A percentile compares a stretch with the other conserved stretches of the same genome.
Conservation (phyloP, 2,329 filamentous ascomycete species). For the Paecilomyces fulvus region DNA sequence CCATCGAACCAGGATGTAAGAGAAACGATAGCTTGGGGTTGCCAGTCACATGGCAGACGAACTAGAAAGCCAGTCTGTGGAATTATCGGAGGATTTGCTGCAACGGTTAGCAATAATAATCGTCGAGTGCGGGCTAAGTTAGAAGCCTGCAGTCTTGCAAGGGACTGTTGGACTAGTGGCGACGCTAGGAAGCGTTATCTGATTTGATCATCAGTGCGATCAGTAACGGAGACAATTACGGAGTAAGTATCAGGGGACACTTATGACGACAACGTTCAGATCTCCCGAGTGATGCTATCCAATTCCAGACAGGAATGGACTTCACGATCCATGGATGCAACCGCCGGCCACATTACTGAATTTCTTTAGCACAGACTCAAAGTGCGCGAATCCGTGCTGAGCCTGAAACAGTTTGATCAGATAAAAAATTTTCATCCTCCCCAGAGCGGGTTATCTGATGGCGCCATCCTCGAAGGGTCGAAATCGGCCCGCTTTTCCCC, state of each 20-base stretch:
- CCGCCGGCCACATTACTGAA: no score
- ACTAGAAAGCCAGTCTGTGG: not conserved
- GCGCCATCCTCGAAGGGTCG: constrained; percentile 6
- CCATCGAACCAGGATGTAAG: not conserved
- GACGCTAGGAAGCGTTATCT: not conserved
- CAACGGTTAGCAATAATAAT: not conserved
- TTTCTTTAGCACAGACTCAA: no score
- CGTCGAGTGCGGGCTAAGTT: not conserved
- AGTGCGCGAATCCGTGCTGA: not conserved
- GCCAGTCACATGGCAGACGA: not conserved
- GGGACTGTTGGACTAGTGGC: not conserved
- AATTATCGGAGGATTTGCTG: not conserved
- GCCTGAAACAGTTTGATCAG: constrained; percentile 5
- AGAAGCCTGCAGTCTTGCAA: not conserved
- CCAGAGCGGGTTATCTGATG: constrained; percentile 11
- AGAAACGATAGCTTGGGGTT: not conserved
- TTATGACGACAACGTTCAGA: not conserved
- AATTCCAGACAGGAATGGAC: not conserved
- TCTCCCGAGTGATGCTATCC: not conserved
- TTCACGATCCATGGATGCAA: not conserved
- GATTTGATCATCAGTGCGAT: not conserved
- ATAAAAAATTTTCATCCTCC: constrained; percentile 8
- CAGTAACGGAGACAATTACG: not conserved
- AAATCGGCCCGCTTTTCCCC: constrained; percentile 5
- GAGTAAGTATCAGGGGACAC: not conserved